Percentiles rank a stretch among this genome's conserved stretches.
phyloP scores from a whole-genome alignment of 192 early-diverging fungal species.

The Backusella australiensis region DNA sequence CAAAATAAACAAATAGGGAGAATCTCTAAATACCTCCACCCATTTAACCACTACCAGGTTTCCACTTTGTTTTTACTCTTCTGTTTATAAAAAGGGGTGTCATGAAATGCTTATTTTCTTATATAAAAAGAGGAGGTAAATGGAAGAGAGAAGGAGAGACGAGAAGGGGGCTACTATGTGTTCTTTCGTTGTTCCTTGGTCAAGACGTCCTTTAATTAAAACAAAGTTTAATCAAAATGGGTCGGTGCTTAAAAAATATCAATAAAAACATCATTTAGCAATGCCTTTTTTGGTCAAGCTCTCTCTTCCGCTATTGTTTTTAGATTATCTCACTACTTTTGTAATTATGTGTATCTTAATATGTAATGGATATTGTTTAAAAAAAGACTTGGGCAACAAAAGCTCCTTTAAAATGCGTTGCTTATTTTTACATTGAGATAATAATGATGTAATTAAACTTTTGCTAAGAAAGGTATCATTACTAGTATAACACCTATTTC shows the following conservation, averaged over 20 bases:
- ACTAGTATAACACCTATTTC: neutral
- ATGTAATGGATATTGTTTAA: neutral
- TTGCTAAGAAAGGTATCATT: too few species aligned
- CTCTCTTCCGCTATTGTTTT: neutral
- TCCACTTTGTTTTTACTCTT: neutral
- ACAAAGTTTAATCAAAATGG: neutral
- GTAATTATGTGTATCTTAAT: too few species aligned
- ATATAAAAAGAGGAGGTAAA: neutral
- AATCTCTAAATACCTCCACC: neutral
- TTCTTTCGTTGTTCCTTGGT: neutral
- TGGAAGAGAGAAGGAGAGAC: neutral
- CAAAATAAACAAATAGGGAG: neutral
- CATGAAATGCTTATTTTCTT: neutral
- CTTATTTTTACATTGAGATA: neutral
- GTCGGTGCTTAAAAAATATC: neutral
- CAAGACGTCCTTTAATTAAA: neutral
- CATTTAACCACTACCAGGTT: neutral
- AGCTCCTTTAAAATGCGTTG: neutral
- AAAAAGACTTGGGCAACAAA: neutral
- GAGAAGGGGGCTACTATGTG: neutral
- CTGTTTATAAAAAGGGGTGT: neutral
- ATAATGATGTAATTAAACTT: neutral
- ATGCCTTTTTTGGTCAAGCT: slow-evolving; percentile 2
- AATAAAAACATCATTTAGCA: neutral
- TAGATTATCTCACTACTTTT: neutral